Base-by-base conservation (phyloP, 2,329 filamentous ascomycete genomes). In the Aspergillus sp. region DNA sequence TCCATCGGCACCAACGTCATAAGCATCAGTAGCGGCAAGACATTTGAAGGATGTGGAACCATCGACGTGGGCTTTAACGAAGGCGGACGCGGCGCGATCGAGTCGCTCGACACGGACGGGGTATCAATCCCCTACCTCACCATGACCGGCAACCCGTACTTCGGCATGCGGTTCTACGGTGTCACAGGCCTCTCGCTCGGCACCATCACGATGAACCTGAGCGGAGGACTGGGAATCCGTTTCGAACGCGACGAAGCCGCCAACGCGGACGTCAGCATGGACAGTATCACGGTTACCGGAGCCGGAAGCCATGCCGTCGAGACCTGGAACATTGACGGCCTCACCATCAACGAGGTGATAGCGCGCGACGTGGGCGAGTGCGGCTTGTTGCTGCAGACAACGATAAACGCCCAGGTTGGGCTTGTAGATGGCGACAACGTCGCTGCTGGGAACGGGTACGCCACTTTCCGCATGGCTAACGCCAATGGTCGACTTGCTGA, bases 271-370 rank as follows among this genome's bases (percentile, higher is more conserved):
- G 53, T 55, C 1, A 50, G 38, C 11, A 55, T 55, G 53, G 53
- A 53, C 19, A 32, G 40, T 2, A 55, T 55, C 24, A 48, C 26
- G 5, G 47, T 55, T 1, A 50, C 44, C 1, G 53, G 53, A 6
- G 50, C 53, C 4, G 53, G 53, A 3, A 55, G 53, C 50, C 50
- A 55, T 20, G 53, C 53, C 3, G 53, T 55, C 3, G 53, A 55
- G 4, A 55, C 51, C 2, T 55, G 53, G 53, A 55, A 55, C 16
- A 55, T 55, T n/a, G 53, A 55, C 32, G 53, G 53, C 1, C 35
- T 55, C 2, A 55, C 50, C 16, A 55, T 55, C 20, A 48, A 48
- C 38, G n/a, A 20, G 26, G 53, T 55, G 1, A 47, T 55, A 17
- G 53, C 53, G 7, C 38, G 20, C 3, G 50, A 55, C 17, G 53